A percentile compares a stretch with the other conserved stretches of the same genome.
Conservation (phyloP, 73 alveolate genomes). For the Loxodes magnus region DNA sequence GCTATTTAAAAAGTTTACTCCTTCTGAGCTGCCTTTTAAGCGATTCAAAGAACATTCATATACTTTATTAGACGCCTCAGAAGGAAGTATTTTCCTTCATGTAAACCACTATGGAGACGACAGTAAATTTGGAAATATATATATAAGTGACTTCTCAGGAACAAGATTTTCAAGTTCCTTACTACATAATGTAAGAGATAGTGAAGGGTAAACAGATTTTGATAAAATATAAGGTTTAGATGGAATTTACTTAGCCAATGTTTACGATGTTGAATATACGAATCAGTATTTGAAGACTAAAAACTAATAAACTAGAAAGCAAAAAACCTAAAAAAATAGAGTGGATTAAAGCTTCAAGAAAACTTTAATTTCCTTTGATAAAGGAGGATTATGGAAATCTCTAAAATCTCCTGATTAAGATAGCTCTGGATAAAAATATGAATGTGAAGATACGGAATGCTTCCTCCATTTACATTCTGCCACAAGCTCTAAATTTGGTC, state of each 20-base stretch:
- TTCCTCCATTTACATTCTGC: slow-evolving; percentile 72
- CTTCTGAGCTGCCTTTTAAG: slow-evolving; percentile 51
- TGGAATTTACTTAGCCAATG: slow-evolving; percentile 25
- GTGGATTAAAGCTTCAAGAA: slow-evolving; percentile 28
- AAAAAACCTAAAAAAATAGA: slow-evolving; percentile 13
- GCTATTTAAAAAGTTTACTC: slow-evolving; percentile 34
- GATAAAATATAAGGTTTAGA: slow-evolving; percentile 30
- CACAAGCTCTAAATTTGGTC: slow-evolving; percentile 54
- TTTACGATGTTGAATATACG: slow-evolving; percentile 12
- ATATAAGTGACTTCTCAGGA: slow-evolving; percentile 69
- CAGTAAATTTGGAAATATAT: slow-evolving; percentile 58
- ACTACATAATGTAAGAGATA: slow-evolving; percentile 52
- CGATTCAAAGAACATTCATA: slow-evolving; percentile 29
- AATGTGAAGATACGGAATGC: slow-evolving; percentile 36
- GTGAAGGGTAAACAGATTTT: slow-evolving; percentile 56
- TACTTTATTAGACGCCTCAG: slow-evolving; percentile 34
- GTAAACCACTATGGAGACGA: slow-evolving; percentile 42
- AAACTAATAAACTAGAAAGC: slow-evolving; percentile 18
- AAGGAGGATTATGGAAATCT: slow-evolving; percentile 79
- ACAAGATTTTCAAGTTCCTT: slow-evolving; percentile 51
- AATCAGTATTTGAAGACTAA: slow-evolving; percentile 1
- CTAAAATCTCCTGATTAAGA: slow-evolving; percentile 40
- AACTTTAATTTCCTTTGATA: slow-evolving; percentile 67
- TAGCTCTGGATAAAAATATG: slow-evolving; percentile 11
- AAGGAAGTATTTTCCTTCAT: slow-evolving; percentile 44